Percentiles rank a stretch among this genome's conserved stretches.
These are phyloP conservation scores for Aspergillus felis DNA, from an alignment of 2,329 filamentous ascomycete species.

Conservation along the genomic window DNA sequence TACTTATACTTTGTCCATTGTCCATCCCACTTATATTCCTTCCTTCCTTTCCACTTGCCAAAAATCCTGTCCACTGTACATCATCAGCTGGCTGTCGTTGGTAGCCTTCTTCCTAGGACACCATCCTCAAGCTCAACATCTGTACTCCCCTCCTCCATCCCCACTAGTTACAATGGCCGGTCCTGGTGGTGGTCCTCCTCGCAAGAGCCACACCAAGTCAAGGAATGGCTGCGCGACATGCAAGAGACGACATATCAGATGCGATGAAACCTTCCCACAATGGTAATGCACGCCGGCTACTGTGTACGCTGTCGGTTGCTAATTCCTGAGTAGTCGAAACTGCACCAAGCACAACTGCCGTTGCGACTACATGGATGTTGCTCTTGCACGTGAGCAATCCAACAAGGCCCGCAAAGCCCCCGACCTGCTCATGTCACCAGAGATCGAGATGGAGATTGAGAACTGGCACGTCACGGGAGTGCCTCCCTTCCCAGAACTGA, in stretches of 20 bases:
- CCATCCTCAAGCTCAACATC: not conserved
- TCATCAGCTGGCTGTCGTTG: not conserved
- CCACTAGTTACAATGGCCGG: conserved; percentile 65
- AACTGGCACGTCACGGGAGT: conserved; percentile 79
- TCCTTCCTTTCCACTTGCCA: not conserved
- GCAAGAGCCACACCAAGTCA: conserved; percentile 94
- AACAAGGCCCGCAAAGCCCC: conserved; percentile 50
- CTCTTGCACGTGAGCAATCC: conserved; percentile 55
- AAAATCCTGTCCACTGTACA: not conserved
- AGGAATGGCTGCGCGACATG: conserved; percentile 97
- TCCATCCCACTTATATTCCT: not conserved
- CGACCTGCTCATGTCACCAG: conserved; percentile 77
- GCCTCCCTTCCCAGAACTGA: conserved; percentile 79
- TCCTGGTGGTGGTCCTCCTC: conserved; percentile 87
- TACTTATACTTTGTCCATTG: not conserved
- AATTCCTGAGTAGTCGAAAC: conserved; percentile 65
- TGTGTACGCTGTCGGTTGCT: conserved; percentile 1
- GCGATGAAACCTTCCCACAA: conserved; percentile 96
- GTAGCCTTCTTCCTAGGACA: not conserved
- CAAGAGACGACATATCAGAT: conserved; percentile 95
- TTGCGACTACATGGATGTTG: conserved; percentile 93
- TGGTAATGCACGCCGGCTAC: conserved; percentile 58
- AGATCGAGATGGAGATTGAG: conserved; percentile 75
- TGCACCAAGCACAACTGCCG: conserved; percentile 98
- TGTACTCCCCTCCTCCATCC: not conserved